A percentile compares a stretch with the other conserved stretches of the same genome.
Evolutionary conservation across 2,329 filamentous ascomycete genomes (phyloP).

Genomic region (Paecilomyces sp.): DNA sequence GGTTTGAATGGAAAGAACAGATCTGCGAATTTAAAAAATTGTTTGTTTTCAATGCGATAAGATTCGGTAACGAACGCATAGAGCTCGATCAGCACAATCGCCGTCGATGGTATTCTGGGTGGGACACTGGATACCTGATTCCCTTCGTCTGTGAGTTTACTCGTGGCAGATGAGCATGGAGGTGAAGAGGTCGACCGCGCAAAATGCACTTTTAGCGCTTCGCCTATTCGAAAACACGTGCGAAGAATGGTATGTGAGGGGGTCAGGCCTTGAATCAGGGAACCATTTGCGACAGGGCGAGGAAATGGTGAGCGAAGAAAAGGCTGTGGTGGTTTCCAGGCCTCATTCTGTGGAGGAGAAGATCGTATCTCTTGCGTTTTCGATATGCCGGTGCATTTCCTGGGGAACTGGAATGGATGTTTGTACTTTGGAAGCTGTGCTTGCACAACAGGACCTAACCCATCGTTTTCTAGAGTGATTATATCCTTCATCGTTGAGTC

Average conservation of each 20-base stretch:
- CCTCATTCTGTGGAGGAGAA: background rate
- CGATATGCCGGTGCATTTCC: background rate
- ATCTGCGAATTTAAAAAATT: conserved; percentile 9
- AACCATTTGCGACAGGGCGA: background rate
- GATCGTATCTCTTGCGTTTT: background rate
- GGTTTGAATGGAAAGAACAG: conserved; percentile 5
- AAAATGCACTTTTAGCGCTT: conserved; percentile 2
- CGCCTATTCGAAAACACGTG: conserved; percentile 8
- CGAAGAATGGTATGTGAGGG: conserved; percentile 6
- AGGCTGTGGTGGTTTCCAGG: background rate
- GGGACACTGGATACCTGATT: too few relatives aligned
- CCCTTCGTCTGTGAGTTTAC: background rate
- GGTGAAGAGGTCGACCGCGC: background rate
- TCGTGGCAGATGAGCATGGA: background rate
- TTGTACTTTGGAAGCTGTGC: background rate
- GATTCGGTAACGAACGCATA: conserved; percentile 10
- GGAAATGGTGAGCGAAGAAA: conserved; percentile 5
- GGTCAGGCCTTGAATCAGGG: conserved; percentile 8
- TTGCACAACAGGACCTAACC: background rate
- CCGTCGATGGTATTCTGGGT: background rate
- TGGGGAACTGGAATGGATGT: background rate
- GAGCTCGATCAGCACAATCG: conserved; percentile 6
- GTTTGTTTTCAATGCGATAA: conserved; percentile 4
- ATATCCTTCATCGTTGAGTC: background rate
- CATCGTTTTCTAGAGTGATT: background rate